Evolutionary conservation across 73 alveolate species (phyloP), one percentile per base, ranked within the genome.

Genomic region (Tetrahymena thermophila): DNA sequence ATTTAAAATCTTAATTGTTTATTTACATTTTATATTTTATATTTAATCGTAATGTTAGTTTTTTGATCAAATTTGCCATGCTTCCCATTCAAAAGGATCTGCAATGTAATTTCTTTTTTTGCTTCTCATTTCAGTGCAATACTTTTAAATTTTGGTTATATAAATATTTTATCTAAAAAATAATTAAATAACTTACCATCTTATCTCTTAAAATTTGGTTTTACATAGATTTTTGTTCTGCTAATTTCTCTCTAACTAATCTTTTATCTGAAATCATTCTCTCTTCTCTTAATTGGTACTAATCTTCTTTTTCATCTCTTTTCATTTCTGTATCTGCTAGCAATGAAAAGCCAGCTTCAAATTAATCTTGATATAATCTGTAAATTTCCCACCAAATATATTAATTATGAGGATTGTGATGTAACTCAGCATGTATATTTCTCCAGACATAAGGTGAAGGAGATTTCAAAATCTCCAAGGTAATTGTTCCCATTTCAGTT

Each of bases 401-500:
- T 85, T 94, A 83, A 85, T 94, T 94, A 17, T 94, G 95, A 28
- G 96, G 95, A 94, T 94, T 94, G 56, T 94, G 85, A 43, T 85
- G 58, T 10, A 94, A 31, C 25, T 94, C 94, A n/a, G 96, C 93
- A 38, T 94, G 96, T 23, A 94, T 42, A 85, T 94, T 94, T 85
- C 93, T 94, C 96, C 96, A 94, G 38, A 94, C 93, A 85, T 94
- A 94, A n/a, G 96, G 96, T 9, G 96, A 43, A 21, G 96, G 96
- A 38, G 94, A 85, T 38, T 94, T 94, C 23, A 94, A 43, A 17
- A 94, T 85, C 42, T 94, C 96, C 37, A 94, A n/a, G 11, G 58
- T 84, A 5, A 94, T 85, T 31, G 93, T 43, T 10, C 96, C 96
- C 93, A 84, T 85, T 43, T 94, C 96, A 28, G 93, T 94, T 35